phyloP scores from a whole-genome alignment of 2,329 filamentous ascomycete species.

The Aaosphaeria arxii region DNA sequence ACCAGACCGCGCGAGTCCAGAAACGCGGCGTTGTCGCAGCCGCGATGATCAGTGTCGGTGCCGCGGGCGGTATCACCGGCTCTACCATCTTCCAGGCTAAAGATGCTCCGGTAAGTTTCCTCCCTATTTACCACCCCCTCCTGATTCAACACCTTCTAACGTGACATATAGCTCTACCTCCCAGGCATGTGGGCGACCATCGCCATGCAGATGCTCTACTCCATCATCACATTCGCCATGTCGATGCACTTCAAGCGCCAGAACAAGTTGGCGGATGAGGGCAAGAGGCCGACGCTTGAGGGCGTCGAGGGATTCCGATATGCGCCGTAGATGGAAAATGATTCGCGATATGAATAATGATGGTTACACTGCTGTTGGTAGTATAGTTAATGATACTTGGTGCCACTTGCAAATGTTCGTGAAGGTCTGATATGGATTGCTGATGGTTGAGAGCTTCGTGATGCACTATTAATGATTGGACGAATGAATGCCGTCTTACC shows the following conservation, averaged over 20 bases:
- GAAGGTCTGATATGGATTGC: no score
- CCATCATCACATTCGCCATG: constrained; percentile 19
- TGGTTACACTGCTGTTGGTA: no score
- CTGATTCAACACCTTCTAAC: no score
- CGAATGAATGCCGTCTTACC: no score
- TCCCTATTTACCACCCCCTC: background rate
- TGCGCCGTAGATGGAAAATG: constrained; percentile 9
- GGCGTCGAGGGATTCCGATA: constrained; percentile 26
- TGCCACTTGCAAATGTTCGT: no score
- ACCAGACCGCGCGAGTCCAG: constrained; percentile 27
- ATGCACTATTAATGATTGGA: no score
- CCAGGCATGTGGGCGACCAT: constrained; percentile 29
- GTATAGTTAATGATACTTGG: no score
- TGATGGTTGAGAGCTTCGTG: no score
- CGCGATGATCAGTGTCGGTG: constrained; percentile 23
- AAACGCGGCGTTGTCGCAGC: constrained; percentile 30
- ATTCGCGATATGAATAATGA: no score
- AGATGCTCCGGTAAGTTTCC: constrained; percentile 19
- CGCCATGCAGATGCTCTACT: constrained; percentile 20
- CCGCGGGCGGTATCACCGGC: constrained; percentile 22
- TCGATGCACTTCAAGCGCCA: constrained; percentile 19
- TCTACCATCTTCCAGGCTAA: constrained; percentile 23
- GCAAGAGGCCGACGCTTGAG: constrained; percentile 16
- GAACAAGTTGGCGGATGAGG: constrained; percentile 22
- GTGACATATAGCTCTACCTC: constrained; percentile 13